Percentiles rank a stretch among this genome's conserved stretches.
These are phyloP conservation scores for Xylariomycetidae sp. DNA, from an alignment of 2,329 filamentous ascomycete species.

Conservation along the genomic window DNA sequence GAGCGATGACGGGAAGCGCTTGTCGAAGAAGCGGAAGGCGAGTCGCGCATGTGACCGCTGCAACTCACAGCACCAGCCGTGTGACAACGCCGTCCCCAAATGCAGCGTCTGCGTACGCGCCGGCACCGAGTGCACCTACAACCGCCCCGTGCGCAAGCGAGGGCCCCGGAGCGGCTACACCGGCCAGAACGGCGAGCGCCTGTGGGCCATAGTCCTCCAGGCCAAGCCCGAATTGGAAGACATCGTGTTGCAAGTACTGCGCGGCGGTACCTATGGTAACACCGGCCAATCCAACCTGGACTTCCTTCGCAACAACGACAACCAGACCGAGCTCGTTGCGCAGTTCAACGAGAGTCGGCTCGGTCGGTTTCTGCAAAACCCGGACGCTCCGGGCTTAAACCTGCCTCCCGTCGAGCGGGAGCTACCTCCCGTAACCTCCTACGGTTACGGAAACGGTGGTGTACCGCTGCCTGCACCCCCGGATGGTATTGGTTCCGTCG, in stretches of 20 bases:
- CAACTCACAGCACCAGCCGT: slow-evolving; percentile 41
- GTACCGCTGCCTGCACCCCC: slow-evolving; percentile 9
- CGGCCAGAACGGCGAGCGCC: slow-evolving; percentile 28
- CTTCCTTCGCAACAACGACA: slow-evolving; percentile 27
- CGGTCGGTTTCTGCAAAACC: slow-evolving; percentile 25
- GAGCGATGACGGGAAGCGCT: slow-evolving; percentile 26
- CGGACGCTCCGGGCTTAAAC: slow-evolving; percentile 22
- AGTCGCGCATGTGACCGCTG: slow-evolving; percentile 37
- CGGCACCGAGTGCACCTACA: slow-evolving; percentile 29
- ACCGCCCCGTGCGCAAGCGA: slow-evolving; percentile 28
- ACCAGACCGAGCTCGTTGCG: slow-evolving; percentile 27
- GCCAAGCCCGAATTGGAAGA: slow-evolving; percentile 27
- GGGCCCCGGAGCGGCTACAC: slow-evolving; percentile 29
- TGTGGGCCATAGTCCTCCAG: slow-evolving; percentile 28
- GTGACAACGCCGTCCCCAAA: slow-evolving; percentile 40
- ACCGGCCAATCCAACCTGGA: slow-evolving; percentile 26
- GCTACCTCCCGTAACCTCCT: slow-evolving; percentile 12
- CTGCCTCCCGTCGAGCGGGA: slow-evolving; percentile 20
- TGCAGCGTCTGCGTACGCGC: slow-evolving; percentile 37
- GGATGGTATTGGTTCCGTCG: background rate
- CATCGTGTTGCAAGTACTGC: slow-evolving; percentile 24
- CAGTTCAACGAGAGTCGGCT: slow-evolving; percentile 27
- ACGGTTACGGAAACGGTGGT: slow-evolving; percentile 6
- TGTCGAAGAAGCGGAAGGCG: slow-evolving; percentile 30
- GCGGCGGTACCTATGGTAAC: slow-evolving; percentile 21